phyloP scores from a whole-genome alignment of 768 basidiomycete species.

The Thelephora aurantiotincta region DNA sequence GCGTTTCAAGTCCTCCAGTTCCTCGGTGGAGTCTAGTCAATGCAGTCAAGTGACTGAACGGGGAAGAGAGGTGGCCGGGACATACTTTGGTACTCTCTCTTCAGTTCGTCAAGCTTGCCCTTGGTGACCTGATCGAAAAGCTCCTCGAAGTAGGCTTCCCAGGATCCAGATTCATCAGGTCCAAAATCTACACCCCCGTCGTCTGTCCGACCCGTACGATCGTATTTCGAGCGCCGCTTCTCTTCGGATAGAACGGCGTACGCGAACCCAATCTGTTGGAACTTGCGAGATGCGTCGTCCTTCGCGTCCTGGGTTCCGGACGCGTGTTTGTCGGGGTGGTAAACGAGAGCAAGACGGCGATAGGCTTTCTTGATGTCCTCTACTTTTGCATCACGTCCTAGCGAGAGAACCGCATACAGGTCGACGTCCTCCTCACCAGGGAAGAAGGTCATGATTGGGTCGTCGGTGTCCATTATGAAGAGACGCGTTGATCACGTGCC shows the following conservation, averaged over 20 bases:
- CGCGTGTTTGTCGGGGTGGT: conserved; percentile 87
- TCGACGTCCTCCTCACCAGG: conserved; percentile 57
- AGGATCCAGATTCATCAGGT: conserved; percentile 62
- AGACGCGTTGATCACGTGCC: conserved; percentile 12
- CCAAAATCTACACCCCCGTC: conserved; percentile 53
- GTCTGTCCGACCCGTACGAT: conserved; percentile 73
- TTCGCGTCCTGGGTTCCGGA: conserved; percentile 42
- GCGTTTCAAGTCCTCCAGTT: conserved; percentile 59
- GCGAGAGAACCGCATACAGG: conserved; percentile 61
- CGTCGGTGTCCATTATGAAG: conserved; percentile 47
- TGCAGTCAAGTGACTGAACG: not conserved
- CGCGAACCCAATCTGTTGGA: conserved; percentile 90
- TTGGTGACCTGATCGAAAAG: conserved; percentile 81
- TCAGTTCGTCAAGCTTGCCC: conserved; percentile 83
- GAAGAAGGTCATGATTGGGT: conserved; percentile 68
- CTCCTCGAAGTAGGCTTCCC: conserved; percentile 92
- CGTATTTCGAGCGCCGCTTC: conserved; percentile 62
- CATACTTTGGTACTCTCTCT: conserved; percentile 84
- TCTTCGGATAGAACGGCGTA: conserved; percentile 81
- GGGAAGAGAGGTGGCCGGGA: not conserved
- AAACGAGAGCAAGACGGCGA: conserved; percentile 63
- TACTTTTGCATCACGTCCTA: conserved; percentile 35
- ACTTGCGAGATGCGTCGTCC: conserved; percentile 58
- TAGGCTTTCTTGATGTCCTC: conserved; percentile 79
- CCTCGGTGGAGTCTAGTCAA: conserved; percentile 67